A percentile compares a stretch with the other conserved stretches of the same genome.
These are phyloP conservation scores for Lachnellula arida DNA, from an alignment of 2,329 filamentous ascomycete genomes.

Conservation along the genomic window DNA sequence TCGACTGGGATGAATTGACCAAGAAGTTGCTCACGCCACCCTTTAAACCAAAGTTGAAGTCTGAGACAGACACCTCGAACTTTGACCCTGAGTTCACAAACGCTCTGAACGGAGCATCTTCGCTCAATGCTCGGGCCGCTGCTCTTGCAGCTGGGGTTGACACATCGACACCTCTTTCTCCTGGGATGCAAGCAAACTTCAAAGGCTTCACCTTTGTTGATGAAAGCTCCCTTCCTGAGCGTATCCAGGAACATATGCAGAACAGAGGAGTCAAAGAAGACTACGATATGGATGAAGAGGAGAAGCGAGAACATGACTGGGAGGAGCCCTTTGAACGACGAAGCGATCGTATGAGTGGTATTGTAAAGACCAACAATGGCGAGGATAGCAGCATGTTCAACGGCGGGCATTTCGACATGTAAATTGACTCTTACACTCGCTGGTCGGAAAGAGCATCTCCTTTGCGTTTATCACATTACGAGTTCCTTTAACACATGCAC, in stretches of 20 bases:
- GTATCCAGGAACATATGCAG: constrained; percentile 73
- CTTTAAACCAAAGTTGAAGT: constrained; percentile 97
- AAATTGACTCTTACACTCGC: constrained; percentile 29
- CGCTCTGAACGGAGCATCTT: constrained; percentile 79
- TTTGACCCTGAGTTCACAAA: constrained; percentile 99
- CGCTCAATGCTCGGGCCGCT: constrained; percentile 85
- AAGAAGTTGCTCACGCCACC: constrained; percentile 93
- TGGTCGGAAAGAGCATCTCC: constrained; percentile 2
- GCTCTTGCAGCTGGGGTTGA: constrained; percentile 80
- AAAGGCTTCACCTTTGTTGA: constrained; percentile 99
- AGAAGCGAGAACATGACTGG: constrained; percentile 42
- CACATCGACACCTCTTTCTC: constrained; percentile 86
- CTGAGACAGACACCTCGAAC: constrained; percentile 92
- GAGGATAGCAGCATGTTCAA: constrained; percentile 58
- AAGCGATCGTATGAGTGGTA: constrained; percentile 58
- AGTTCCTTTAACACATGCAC: constrained; percentile 19
- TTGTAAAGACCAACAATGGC: constrained; percentile 51
- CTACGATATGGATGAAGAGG: constrained; percentile 56
- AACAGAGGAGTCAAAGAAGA: constrained; percentile 44
- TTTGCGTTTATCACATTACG: constrained; percentile 12
- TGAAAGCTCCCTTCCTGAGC: constrained; percentile 62
- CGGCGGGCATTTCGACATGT: constrained; percentile 59
- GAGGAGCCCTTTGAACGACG: constrained; percentile 37
- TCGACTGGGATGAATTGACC: constrained; percentile 83
- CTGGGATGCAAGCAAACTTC: constrained; percentile 96